Evolutionary conservation across 306 rosid genomes (phyloP).

Genomic region (Medicago lupulina): DNA sequence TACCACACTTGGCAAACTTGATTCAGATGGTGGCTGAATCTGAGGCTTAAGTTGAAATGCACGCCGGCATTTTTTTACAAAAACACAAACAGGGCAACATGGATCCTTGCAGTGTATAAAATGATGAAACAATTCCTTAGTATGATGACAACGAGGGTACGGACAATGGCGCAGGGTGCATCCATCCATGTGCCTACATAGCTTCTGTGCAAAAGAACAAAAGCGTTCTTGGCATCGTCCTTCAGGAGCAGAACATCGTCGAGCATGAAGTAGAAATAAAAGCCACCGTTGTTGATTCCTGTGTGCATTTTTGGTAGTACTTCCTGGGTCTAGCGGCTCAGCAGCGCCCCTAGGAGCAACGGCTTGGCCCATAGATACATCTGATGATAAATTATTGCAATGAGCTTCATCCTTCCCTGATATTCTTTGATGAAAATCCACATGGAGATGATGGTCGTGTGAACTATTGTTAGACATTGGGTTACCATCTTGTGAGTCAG

Average conservation of each 20-base stretch:
- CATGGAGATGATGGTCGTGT: constrained; percentile 51
- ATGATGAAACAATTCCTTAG: constrained; percentile 75
- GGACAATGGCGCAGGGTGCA: constrained; percentile 57
- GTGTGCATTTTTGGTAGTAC: constrained; percentile 46
- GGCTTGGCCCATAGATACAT: constrained; percentile 72
- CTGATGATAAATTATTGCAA: constrained; percentile 78
- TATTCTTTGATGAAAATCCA: constrained; percentile 54
- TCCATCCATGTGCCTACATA: constrained; percentile 75
- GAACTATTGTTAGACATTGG: constrained; percentile 40
- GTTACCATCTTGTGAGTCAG: constrained; percentile 52
- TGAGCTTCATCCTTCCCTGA: constrained; percentile 82
- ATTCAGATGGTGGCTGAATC: constrained; percentile 45
- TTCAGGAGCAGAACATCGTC: constrained; percentile 74
- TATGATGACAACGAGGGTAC: constrained; percentile 71
- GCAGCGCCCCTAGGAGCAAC: constrained; percentile 54
- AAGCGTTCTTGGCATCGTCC: constrained; percentile 74
- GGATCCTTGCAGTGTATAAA: constrained; percentile 65
- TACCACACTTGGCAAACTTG: constrained; percentile 59
- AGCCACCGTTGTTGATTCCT: constrained; percentile 92
- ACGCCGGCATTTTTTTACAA: constrained; percentile 62
- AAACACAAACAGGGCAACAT: constrained; percentile 88
- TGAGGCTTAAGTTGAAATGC: constrained; percentile 49
- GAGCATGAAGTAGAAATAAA: constrained; percentile 87
- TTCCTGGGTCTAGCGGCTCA: constrained; percentile 50
- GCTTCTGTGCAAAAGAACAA: constrained; percentile 68